Conservation (phyloP, 2,329 filamentous ascomycete genomes). For the Arthroderma sp. region DNA sequence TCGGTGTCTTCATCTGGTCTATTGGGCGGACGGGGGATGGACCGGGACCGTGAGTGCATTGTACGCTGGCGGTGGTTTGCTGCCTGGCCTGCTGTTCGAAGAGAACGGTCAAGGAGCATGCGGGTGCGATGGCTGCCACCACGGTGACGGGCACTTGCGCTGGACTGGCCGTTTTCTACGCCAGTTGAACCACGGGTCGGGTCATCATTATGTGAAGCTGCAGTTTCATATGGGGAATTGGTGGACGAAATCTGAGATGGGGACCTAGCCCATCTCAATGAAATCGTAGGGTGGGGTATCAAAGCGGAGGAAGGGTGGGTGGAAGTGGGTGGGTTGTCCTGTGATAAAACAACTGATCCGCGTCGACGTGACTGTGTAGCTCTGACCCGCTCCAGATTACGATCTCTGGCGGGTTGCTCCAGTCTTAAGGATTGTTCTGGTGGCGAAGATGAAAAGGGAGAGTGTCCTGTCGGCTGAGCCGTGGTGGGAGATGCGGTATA, state of each 20-base stretch:
- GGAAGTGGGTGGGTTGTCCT: conserved; percentile 14
- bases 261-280: conserved; percentile 29
- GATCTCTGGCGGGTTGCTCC: conserved; percentile 20
- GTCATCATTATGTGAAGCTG: conserved; percentile 13
- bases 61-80: conserved; percentile 12
- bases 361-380: conserved; percentile 23
- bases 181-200: conserved; percentile 5
- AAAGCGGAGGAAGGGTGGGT: conserved; percentile 13
- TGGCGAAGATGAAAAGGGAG: conserved; percentile 22
- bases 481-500: conserved; percentile 16
- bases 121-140: conserved; percentile 1
- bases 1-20: conserved; percentile 16
- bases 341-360: conserved; percentile 29
- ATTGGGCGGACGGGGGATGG: conserved; percentile 22
- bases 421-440: conserved; percentile 17
- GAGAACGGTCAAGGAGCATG: conserved; percentile 5
- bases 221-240: conserved; percentile 12
- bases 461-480: conserved; percentile 16
- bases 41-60: conserved; percentile 21
- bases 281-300: conserved; percentile 21
- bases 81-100: background rate
- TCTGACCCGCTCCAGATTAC: conserved; percentile 17
- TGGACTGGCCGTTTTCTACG: conserved; percentile 1
- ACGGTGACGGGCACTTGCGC: background rate
- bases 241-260: conserved; percentile 26